Evolutionary conservation across 1,284 basidiomycete species (phyloP).

Genomic region (Ganoderma meredithae): DNA sequence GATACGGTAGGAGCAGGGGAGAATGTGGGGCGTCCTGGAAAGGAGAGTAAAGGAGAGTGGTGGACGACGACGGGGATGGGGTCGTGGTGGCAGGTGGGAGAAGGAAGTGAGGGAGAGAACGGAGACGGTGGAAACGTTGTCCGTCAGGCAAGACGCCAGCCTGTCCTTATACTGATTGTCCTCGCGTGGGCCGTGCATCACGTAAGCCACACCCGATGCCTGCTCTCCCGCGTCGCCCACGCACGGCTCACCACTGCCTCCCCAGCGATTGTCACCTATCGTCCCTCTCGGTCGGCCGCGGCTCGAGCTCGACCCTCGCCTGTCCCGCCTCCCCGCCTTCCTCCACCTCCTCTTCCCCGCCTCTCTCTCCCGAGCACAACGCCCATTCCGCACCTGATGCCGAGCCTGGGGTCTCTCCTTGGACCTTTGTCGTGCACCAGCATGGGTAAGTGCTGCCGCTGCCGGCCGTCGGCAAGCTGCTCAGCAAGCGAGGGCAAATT

Average conservation of each 20-base stretch:
- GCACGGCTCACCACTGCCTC: conserved; percentile 10
- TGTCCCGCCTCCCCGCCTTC: background rate
- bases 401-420: background rate
- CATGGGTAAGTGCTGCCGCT: background rate
- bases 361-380: background rate
- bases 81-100: conserved; percentile 24
- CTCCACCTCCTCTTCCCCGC: background rate
- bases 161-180: conserved; percentile 25
- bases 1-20: conserved; percentile 19
- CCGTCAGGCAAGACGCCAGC: conserved; percentile 22
- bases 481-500: conserved; percentile 20
- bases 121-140: conserved; percentile 27
- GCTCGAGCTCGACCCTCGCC: conserved; percentile 28
- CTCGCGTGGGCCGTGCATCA: conserved; percentile 25
- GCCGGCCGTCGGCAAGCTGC: conserved; percentile 6
- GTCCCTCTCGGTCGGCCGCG: conserved; percentile 31
- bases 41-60: conserved; percentile 37
- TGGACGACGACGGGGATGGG: conserved; percentile 27
- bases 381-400: conserved; percentile 5
- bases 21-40: conserved; percentile 20
- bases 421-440: background rate
- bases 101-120: conserved; percentile 19
- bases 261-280: background rate
- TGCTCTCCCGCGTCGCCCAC: conserved; percentile 9
- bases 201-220: conserved; percentile 18